Evolutionary conservation across 2,329 filamentous ascomycete species (phyloP), one percentile per base, ranked within the genome.

Genomic region (Colletotrichum salicis): DNA sequence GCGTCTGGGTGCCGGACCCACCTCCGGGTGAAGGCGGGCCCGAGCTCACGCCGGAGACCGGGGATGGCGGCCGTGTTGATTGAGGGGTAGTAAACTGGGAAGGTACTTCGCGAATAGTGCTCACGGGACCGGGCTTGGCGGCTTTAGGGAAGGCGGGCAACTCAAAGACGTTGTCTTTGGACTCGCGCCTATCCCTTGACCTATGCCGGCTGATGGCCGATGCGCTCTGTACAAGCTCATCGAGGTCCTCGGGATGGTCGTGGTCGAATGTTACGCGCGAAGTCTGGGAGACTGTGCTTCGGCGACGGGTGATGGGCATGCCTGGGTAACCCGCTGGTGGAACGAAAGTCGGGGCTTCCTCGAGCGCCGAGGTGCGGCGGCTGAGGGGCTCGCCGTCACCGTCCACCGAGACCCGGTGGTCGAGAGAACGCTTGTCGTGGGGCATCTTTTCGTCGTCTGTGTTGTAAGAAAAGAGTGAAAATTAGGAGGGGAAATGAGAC

Each of bases 71-170:
- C 11, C 68, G 64, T 7, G 68, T 71, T 12, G 68, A 71, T 29
- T 71, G 68, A n/a, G 68, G 68, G 10, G 64, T 71, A 3, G 56
- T 71, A 11, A 52, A 58, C 37, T 58, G 64, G 10, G 68, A 71
- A 13, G 68, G 64, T 2, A 71, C 56, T 15, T 71, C 68, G 5
- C 68, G 63, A n/a, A 71, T 71, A 0, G 68, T 71, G 57, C 68
- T 67, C 3, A 71, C 68, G 24, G 68, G 68, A 6, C 68, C 68
- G 4, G 64, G 64, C 7, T 71, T 71, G 1, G 57, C 64, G 11
- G 68, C 57, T 22, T 64, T 64, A 6, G 68, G 68, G 41, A 71
- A 67, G 3, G 56, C 29, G 8, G 68, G 68, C 3, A 71, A 31
- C 19, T 71, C 68, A 33, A 67, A 67, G 19, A 67, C 64, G 24